Evolutionary conservation across 768 basidiomycete genomes (phyloP).

Genomic region (Hirschioporus abietinus): DNA sequence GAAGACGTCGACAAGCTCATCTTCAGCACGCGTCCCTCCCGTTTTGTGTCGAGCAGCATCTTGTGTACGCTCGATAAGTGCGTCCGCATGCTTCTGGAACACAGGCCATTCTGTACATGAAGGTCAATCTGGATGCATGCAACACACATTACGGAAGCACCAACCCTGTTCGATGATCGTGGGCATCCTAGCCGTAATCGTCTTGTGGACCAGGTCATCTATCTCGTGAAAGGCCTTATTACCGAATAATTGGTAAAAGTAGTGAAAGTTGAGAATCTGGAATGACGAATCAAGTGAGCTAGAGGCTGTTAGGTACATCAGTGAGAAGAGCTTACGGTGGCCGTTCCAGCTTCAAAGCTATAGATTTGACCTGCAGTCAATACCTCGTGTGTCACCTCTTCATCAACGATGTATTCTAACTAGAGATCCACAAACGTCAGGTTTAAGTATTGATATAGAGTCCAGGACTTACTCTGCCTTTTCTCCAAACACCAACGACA

Average conservation of each 20-base stretch:
- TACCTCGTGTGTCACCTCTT: constrained; percentile 22
- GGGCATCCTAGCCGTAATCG: constrained; percentile 23
- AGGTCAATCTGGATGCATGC: not conserved
- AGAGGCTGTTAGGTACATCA: not conserved
- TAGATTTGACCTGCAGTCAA: constrained; percentile 24
- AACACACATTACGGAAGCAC: not conserved
- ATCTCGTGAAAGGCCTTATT: constrained; percentile 23
- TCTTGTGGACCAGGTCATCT: constrained; percentile 24
- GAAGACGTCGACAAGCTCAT: constrained; percentile 19
- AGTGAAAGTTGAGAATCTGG: constrained; percentile 28
- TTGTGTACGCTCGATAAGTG: constrained; percentile 12
- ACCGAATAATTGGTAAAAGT: constrained; percentile 22
- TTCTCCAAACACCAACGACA: constrained; percentile 27
- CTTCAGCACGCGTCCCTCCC: not conserved
- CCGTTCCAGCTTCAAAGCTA: constrained; percentile 29
- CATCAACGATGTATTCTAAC: constrained; percentile 31
- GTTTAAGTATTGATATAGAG: no score
- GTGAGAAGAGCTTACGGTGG: constrained; percentile 18
- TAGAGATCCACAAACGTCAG: constrained; percentile 16
- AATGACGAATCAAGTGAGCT: not conserved
- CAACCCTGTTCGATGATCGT: constrained; percentile 19
- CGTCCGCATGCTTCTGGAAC: constrained; percentile 20
- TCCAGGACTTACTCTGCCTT: constrained; percentile 23
- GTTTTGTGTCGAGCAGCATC: not conserved
- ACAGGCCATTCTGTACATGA: constrained; percentile 16